Evolutionary conservation across 306 rosid genomes (phyloP).

Genomic region (Glycyrrhiza uralensis): DNA sequence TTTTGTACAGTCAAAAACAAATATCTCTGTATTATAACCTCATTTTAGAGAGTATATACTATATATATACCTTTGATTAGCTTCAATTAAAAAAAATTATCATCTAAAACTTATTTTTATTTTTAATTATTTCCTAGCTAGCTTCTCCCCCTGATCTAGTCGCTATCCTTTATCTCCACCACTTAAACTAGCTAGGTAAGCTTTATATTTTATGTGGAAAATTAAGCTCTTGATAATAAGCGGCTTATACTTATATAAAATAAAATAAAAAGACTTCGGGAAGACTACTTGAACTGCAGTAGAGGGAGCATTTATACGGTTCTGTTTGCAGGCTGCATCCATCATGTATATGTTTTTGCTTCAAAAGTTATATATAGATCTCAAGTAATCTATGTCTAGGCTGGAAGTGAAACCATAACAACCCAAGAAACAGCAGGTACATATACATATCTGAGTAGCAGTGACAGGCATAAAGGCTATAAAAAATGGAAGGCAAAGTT

Average conservation of each 20-base stretch:
- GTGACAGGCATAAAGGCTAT: not conserved
- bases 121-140: not conserved
- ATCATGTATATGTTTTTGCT: no score
- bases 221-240: not conserved
- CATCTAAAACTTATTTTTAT: not conserved
- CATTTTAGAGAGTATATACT: not conserved
- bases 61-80: not conserved
- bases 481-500: slow-evolving; percentile 35
- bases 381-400: no score
- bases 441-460: not conserved
- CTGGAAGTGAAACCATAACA: not conserved
- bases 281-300: no score
- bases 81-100: not conserved
- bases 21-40: not conserved
- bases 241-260: not conserved
- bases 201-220: slow-evolving; percentile 6
- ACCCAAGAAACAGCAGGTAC: not conserved
- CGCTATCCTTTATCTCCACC: not conserved
- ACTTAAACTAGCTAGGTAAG: not conserved
- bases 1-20: not conserved
- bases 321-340: no score
- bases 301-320: not conserved
- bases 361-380: no score
- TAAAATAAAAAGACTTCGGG: no score
- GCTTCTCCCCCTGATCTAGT: not conserved